Evolutionary conservation across 257 asterid genomes (phyloP), one percentile per base, ranked within the genome.

Genomic region (Buddleja alternifolia): DNA sequence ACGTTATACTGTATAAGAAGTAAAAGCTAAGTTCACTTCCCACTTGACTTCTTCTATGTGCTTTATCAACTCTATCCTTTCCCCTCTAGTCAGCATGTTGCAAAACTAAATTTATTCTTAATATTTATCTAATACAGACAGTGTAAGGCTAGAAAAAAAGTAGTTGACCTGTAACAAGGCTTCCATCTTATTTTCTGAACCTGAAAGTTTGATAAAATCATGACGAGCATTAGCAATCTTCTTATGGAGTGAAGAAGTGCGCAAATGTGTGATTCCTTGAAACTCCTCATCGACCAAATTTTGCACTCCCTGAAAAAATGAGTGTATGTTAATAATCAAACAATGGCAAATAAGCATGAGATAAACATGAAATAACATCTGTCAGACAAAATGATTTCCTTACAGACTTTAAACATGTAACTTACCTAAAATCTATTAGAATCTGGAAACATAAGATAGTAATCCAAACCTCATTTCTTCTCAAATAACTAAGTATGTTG

Each of bases 171-270:
- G 99, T 48, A 94, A 75, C 83, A 94, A 79, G 63, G 93, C 89
- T 86, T 94, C 99, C 81, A 94, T 72, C 90, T 94, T 94, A 80
- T 94, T 94, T 77, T 94, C 99, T 54, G 97, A 83, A 70, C 96
- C 97, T 41, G 96, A 86, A 75, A 94, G 96, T 74, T 81, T 91
- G 80, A 94, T 84, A 77, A 94, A 94, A 77, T 91, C 99, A 77
- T 94, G 99, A 41, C 97, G 96, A 66, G 99, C 96, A 66, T 80
- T 68, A 63, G 99, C 93, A 70, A 94, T 91, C 84, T 92, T 94
- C 85, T 89, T 94, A 81, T 94, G 99, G 67, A 91, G 89, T 16
- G 95, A 46, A 60, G 97, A 85, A 73, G 99, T 94, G 47, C 90
- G 97, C 75, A 94, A 78, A 80, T 94, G 97, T 46, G 79, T 57